Base-by-base conservation (phyloP, 805 yeast genomes). In the Nakazawaea ambrosiae region DNA sequence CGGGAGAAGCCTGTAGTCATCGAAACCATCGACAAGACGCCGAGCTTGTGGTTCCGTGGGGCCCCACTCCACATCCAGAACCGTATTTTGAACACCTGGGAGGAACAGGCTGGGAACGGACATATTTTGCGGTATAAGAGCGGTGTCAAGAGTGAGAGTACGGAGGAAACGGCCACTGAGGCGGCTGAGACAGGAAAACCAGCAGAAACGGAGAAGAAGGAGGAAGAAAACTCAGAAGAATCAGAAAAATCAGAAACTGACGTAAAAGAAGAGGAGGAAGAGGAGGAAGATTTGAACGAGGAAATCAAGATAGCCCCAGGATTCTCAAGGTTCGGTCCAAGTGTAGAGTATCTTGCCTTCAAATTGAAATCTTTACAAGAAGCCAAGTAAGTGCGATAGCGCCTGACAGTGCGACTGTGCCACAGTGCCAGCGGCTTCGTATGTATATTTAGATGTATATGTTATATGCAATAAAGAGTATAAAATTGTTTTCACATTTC, bases 291-390 rank as follows among this genome's bases (percentile, higher is more conserved):
- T n/a, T 6, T 5, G 6, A 8, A 26, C n/a, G 28, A 12, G 28
- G 7, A 6, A 6, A n/a, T 26, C 28, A 39, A 36, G 15, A 49
- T 46, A 26, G 37, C 31, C 8, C 49, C 45, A 29, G 49, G 39
- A 23, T 45, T n/a, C n/a, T n/a, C n/a, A n/a, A 37, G 20, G 26
- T 53, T 79, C 26, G 87, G 94, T 5, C 94, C 86, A 50, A 73
- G 83, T 36, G 85, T 87, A 2, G 67, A 69, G 49, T 88, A 83
- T 51, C 55, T 87, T 52, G 84, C 86, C 2, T 78, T 71, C 71
- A 75, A 70, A 51, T 33, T 51, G 36, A 32, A 43, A 28, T 7
- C 25, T 22, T 8, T 11, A 8, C 8, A 22, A 8, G 25, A 22
- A 22, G 25, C 25, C 11, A 22, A 22, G n/a, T n/a, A n/a, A n/a